A percentile compares a stretch with the other conserved stretches of the same genome.
Conservation (phyloP, 2,329 filamentous ascomycete genomes). For the Colletotrichum camelliae region DNA sequence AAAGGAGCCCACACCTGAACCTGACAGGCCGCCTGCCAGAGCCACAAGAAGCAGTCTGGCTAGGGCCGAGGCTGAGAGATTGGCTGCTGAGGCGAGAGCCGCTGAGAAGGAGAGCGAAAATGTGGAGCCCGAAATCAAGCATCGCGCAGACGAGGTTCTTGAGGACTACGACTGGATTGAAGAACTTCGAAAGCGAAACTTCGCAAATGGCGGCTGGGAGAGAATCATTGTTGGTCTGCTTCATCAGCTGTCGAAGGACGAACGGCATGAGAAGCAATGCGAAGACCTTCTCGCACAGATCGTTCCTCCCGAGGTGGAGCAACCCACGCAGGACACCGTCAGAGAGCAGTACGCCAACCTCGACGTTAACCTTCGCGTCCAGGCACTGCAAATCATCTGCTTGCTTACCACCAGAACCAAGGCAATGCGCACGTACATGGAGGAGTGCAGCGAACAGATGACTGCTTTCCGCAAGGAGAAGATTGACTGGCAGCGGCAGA, state of each 20-base stretch:
- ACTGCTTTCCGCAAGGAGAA: conserved; percentile 94
- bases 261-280: conserved; percentile 72
- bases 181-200: conserved; percentile 81
- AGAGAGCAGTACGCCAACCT: conserved; percentile 74
- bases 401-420: conserved; percentile 87
- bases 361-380: conserved; percentile 82
- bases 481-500: conserved; percentile 86
- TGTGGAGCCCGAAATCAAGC: conserved; percentile 55
- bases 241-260: conserved; percentile 81
- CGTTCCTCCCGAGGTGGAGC: conserved; percentile 73
- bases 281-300: conserved; percentile 81
- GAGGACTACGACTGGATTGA: conserved; percentile 83
- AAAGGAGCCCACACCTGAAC: conserved; percentile 67
- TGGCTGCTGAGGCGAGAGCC: conserved; percentile 65
- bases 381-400: conserved; percentile 83
- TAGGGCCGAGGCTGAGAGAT: conserved; percentile 75
- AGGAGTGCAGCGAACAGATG: conserved; percentile 92
- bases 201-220: conserved; percentile 89
- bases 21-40: conserved; percentile 70
- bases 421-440: conserved; percentile 85
- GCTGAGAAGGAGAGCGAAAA: conserved; percentile 49
- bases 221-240: conserved; percentile 86
- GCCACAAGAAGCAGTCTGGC: conserved; percentile 87
- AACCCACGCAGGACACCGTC: conserved; percentile 79
- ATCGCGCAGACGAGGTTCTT: conserved; percentile 80